phyloP scores from a whole-genome alignment of 2,329 filamentous ascomycete species.

The Cryphonectria parasitica region DNA sequence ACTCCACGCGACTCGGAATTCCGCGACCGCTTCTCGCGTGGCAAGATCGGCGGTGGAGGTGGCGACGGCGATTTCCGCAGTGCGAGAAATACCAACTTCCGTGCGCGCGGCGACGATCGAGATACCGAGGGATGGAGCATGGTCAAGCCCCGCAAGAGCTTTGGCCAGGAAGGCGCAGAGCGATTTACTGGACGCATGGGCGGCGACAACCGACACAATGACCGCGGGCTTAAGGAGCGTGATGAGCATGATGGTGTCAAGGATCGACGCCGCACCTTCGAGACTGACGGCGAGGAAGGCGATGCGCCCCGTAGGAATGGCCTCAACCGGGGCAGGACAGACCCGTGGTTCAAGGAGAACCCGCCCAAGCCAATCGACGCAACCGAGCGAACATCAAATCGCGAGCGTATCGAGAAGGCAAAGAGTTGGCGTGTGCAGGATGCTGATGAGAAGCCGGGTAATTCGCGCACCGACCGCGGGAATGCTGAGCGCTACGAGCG shows the following conservation, averaged over 20 bases:
- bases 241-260: constrained; percentile 60
- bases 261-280: constrained; percentile 54
- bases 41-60: constrained; percentile 55
- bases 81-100: constrained; percentile 49
- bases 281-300: constrained; percentile 55
- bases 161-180: constrained; percentile 72
- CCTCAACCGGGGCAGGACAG: constrained; percentile 66
- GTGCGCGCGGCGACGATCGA: constrained; percentile 60
- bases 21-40: constrained; percentile 64
- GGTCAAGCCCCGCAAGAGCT: constrained; percentile 74
- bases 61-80: constrained; percentile 56
- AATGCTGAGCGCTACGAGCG: constrained; percentile 54
- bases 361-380: constrained; percentile 41
- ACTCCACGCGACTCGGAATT: constrained; percentile 53
- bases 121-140: constrained; percentile 76
- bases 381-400: constrained; percentile 43
- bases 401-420: constrained; percentile 61
- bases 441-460: constrained; percentile 42
- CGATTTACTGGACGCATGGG: constrained; percentile 70
- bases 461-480: constrained; percentile 60
- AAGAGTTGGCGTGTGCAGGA: constrained; percentile 66
- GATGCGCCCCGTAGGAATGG: constrained; percentile 67
- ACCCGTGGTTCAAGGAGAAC: constrained; percentile 72
- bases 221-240: constrained; percentile 54
- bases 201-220: constrained; percentile 48